Evolutionary conservation across 345 rosid species (phyloP).

Genomic region (Citrus hindsii): DNA sequence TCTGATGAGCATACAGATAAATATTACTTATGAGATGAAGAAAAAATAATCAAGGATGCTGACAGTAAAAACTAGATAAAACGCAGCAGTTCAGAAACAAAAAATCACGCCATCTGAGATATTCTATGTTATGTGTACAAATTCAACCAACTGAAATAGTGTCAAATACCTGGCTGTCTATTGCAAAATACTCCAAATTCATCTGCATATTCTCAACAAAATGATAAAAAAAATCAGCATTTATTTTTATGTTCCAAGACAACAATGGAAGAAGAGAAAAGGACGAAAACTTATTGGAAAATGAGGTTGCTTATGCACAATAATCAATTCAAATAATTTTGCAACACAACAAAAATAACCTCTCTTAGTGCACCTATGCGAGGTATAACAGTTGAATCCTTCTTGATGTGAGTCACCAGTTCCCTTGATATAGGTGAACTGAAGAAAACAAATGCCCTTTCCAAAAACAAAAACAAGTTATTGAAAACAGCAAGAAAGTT

Average conservation of each 20-base stretch:
- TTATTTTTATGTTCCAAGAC: constrained; percentile 5
- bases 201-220: constrained; percentile 59
- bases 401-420: constrained; percentile 76
- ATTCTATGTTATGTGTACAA: not conserved
- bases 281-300: not conserved
- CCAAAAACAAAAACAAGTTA: constrained; percentile 26
- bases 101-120: not conserved
- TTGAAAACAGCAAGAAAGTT: constrained; percentile 11
- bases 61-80: not conserved
- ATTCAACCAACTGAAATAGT: not conserved
- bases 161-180: constrained; percentile 84
- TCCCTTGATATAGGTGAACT: constrained; percentile 92
- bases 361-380: constrained; percentile 94
- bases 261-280: not conserved
- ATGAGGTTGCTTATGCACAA: constrained; percentile 13
- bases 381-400: constrained; percentile 78
- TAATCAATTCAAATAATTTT: constrained; percentile 2
- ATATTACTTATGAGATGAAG: not conserved
- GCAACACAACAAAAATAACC: constrained; percentile 37
- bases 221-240: not conserved
- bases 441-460: constrained; percentile 98
- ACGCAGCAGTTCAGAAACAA: not conserved
- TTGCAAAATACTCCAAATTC: constrained; percentile 98
- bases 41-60: not conserved
- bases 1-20: not conserved